Percentiles rank a stretch among this genome's conserved stretches.
These are phyloP conservation scores for Backusella liffmaniae DNA, from an alignment of 192 early-diverging fungal genomes.

Conservation along the genomic window DNA sequence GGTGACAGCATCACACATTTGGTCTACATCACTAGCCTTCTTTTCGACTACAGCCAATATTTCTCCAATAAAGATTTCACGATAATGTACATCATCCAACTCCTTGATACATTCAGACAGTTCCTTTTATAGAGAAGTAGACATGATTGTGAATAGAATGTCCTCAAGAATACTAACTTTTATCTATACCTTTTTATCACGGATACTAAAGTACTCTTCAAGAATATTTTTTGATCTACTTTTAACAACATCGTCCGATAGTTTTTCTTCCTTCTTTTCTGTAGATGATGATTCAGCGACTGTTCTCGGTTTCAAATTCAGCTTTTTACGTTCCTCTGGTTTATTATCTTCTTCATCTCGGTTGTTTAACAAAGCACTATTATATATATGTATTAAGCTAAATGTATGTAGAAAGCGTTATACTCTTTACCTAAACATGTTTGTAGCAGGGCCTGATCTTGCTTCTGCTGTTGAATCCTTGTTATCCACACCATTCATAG, in stretches of 20 bases:
- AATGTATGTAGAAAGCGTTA: not conserved
- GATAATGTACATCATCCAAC: conserved; percentile 7
- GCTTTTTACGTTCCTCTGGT: conserved; percentile 15
- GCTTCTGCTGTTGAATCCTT: conserved; percentile 7
- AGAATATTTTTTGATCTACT: conserved; percentile 32
- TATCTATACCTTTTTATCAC: conserved; percentile 22
- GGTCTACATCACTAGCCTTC: conserved; percentile 20
- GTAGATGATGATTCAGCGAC: not conserved
- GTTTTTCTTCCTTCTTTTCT: not conserved
- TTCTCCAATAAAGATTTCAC: conserved; percentile 14
- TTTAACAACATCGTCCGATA: conserved; percentile 21
- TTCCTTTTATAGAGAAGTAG: conserved; percentile 3
- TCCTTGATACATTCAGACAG: conserved; percentile 25
- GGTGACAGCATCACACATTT: conserved; percentile 4
- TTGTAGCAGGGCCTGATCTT: conserved; percentile 22
- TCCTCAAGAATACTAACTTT: not conserved
- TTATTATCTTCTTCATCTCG: conserved; percentile 17
- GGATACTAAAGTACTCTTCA: conserved; percentile 35
- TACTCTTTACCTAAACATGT: conserved; percentile 31
- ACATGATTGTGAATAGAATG: not conserved
- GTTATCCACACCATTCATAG: conserved; percentile 17
- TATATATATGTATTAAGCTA: not conserved
- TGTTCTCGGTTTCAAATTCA: conserved; percentile 1
- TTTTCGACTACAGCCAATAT: conserved; percentile 24
- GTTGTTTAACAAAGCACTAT: conserved; percentile 10